Evolutionary conservation across 2,329 filamentous ascomycete species (phyloP), one percentile per base, ranked within the genome.

Genomic region (Daldinia eschscholtzii): DNA sequence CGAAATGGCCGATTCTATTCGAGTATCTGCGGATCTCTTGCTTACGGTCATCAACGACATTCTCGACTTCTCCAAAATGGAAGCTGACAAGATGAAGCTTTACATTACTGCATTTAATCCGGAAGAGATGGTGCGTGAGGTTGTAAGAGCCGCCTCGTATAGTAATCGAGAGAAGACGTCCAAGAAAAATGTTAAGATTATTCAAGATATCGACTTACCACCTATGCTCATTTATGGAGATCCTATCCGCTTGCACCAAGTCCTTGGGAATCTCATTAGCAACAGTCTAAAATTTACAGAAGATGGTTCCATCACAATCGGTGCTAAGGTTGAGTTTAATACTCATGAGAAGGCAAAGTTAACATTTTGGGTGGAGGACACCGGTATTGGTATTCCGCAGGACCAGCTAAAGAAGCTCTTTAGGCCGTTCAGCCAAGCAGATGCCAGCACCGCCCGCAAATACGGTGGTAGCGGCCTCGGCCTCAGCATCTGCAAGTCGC

Each of bases 41-140:
- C 84, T 98, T 28, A 96, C 94, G 0, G 93, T 98, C 55, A 98
- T 98, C 81, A 98, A 98, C 76, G 95, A 98, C 76, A 97, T 98
- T 60, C 84, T 98, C 4, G 95, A 98, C 80, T 97, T 97, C 78
- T 97, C 94, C 30, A 97, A 97, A 80, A 93, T 96, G 83, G 93
- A 97, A 78, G 93, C 92, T 2, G 93, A 94, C 73, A 91, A 93
- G 78, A 90, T 97, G 83, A 93, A 96, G 77, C 87, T 94, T 1
- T 93, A 93, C 77, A 86, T 90, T 66, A 90, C 89, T 61, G 88
- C 88, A 6, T 91, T 91, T 80, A 91, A 89, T 71, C 88, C 89
- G 0, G 85, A 88, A 72, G 88, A 90, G 76, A 89, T 91, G 86
- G 85, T 91, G 41, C 85, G 87, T 3, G 89, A 91, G 75, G 88